Percentiles rank a stretch among this genome's conserved stretches.
Evolutionary conservation across 2,329 filamentous ascomycete genomes (phyloP).

Genomic region (Bipolaris victoriae): DNA sequence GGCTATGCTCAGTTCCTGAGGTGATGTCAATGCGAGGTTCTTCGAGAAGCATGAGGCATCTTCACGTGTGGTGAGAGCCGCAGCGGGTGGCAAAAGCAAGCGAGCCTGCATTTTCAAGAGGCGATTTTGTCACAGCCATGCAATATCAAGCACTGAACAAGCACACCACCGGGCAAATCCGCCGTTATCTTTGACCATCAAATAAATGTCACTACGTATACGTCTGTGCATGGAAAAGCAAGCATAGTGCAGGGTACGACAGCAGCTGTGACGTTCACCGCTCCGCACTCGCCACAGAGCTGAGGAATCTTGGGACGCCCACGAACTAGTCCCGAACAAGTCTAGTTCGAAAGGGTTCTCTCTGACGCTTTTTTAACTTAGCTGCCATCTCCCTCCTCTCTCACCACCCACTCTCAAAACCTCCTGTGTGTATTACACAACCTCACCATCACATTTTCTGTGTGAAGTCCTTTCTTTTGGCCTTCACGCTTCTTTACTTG

Average conservation of each 20-base stretch:
- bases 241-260: constrained; percentile 10
- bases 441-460: constrained; percentile 39
- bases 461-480: constrained; percentile 51
- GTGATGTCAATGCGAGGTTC: neutral
- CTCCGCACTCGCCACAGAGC: constrained; percentile 30
- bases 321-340: constrained; percentile 9
- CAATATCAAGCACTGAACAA: neutral
- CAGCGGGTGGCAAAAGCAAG: constrained; percentile 1
- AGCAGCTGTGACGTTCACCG: constrained; percentile 31
- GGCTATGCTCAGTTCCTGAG: neutral
- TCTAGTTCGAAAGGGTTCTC: constrained; percentile 27
- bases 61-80: neutral
- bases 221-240: constrained; percentile 15
- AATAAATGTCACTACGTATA: constrained; percentile 9
- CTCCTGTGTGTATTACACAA: constrained; percentile 41
- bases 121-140: neutral
- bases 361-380: constrained; percentile 33
- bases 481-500: constrained; percentile 50
- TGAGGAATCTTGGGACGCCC: constrained; percentile 10
- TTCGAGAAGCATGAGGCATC: neutral
- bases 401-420: constrained; percentile 37
- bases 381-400: constrained; percentile 28
- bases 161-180: constrained; percentile 6
- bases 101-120: neutral
- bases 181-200: constrained; percentile 3